These are phyloP conservation scores for Fusarium nisikadoi DNA, from an alignment of 2,329 filamentous ascomycete species.

Conservation along the genomic window DNA sequence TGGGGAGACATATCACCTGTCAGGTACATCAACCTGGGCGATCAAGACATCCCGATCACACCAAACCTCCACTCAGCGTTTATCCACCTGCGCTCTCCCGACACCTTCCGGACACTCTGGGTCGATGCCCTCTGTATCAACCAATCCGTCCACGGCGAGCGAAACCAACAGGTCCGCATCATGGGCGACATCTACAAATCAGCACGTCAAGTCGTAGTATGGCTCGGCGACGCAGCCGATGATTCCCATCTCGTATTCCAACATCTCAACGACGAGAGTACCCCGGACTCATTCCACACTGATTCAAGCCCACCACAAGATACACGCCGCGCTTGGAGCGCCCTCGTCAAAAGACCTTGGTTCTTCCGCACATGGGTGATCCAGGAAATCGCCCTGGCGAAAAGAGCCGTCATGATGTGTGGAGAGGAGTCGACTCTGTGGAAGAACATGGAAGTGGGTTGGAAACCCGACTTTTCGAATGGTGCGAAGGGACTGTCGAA, in stretches of 20 bases:
- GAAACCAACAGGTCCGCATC: slow-evolving; percentile 26
- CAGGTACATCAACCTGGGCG: not conserved
- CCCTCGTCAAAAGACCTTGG: slow-evolving; percentile 12
- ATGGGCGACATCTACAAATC: slow-evolving; percentile 31
- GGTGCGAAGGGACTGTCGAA: not conserved
- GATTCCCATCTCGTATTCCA: slow-evolving; percentile 8
- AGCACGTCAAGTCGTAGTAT: slow-evolving; percentile 14
- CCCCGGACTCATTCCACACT: fast-evolving
- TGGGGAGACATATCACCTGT: slow-evolving; percentile 2
- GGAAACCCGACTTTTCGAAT: slow-evolving; percentile 4
- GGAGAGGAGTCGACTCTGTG: not conserved
- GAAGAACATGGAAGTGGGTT: not conserved
- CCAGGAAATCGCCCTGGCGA: slow-evolving; percentile 13
- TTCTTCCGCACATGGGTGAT: slow-evolving; percentile 30
- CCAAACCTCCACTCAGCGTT: slow-evolving; percentile 16
- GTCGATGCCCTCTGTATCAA: slow-evolving; percentile 17
- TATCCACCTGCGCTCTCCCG: not conserved
- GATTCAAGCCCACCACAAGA: fast-evolving
- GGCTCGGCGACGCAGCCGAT: slow-evolving; percentile 9
- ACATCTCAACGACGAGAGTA: not conserved
- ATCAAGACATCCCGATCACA: not conserved
- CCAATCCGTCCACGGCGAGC: slow-evolving; percentile 7
- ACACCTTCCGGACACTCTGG: not conserved
- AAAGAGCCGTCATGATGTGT: slow-evolving; percentile 9
- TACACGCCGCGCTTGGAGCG: not conserved